Evolutionary conservation across 164 flowering plant genomes (phyloP), one percentile per base, ranked within the genome.

Genomic region (Liquidambar formosana): DNA sequence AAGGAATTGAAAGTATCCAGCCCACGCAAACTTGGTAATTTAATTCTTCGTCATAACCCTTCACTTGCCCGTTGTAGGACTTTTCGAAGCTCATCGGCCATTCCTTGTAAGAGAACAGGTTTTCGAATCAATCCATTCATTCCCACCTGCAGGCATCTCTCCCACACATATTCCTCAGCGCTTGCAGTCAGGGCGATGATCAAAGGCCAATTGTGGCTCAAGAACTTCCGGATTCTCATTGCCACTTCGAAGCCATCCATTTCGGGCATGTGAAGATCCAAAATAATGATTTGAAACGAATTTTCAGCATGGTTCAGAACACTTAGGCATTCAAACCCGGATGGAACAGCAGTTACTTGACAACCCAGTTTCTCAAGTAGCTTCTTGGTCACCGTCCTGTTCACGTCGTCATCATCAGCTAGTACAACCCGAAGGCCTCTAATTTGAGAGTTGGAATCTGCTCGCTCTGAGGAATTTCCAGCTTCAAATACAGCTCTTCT

Each of bases 241-340:
- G 82, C 80, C 62, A 82, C 80, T 59, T 82, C 84, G 26, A 64
- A 81, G 12, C 83, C 81, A 47, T 80, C 82, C 76, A 81, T 80
- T 71, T 85, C 84, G 6, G 85, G 84, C 78, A 85, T 79, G 28
- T 78, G 74, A 18, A 83, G 74, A 64, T 85, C 89, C 61, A 85
- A 61, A 15, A 83, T 62, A 10, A 83, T 67, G 3, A 85, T 70
- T 53, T 69, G 73, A 70, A 67, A 82, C 16, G 72, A 22, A 49
- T 66, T 71, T 27, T 75, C 77, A 4, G 72, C 69, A 11, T 63
- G 66, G 25, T 23, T 72, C 26, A 81, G 49, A 10, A 79, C 74
- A 33, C 80, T 77, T 19, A 80, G 71, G 71, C 85, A 85, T 56
- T 77, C 82, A 51, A 78, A 77, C 65, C 87, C 85, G 6, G 89